Percentiles rank a stretch among this genome's conserved stretches.
Conservation (phyloP, 2,329 filamentous ascomycete species). For the Dactylellina cionopaga region DNA sequence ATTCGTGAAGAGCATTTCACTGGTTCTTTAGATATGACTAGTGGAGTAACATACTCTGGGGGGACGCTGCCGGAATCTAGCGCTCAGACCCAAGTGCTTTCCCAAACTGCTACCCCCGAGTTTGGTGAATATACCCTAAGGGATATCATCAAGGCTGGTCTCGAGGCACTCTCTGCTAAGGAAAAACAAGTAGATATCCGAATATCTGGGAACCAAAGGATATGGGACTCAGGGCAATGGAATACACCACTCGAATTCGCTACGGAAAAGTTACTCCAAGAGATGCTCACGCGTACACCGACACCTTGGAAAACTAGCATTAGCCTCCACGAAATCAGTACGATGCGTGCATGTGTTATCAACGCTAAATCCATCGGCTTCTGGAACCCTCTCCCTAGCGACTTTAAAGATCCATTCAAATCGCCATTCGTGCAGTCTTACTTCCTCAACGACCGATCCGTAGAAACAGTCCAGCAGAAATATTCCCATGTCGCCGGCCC, state of each 20-base stretch:
- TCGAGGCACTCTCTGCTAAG: conserved; percentile 27
- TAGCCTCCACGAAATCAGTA: conserved; percentile 5
- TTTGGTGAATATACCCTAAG: neutral
- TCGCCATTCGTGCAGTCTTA: conserved; percentile 46
- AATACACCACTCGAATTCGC: conserved; percentile 3
- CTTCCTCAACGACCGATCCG: conserved; percentile 26
- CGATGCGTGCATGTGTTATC: conserved; percentile 17
- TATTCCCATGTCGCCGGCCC: neutral
- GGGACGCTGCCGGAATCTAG: no score
- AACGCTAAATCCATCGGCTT: conserved; percentile 37
- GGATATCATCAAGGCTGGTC: conserved; percentile 32
- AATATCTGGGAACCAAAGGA: conserved; percentile 1
- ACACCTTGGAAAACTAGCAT: conserved; percentile 14
- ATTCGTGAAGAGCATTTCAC: neutral
- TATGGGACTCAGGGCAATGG: neutral
- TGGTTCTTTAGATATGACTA: neutral
- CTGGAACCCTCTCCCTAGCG: conserved; percentile 20
- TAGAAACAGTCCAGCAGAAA: conserved; percentile 31
- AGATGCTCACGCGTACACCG: conserved; percentile 9
- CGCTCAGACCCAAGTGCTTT: neutral
- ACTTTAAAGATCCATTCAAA: conserved; percentile 47
- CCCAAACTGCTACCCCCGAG: neutral
- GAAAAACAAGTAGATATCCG: conserved; percentile 13
- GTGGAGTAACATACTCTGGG: no score
- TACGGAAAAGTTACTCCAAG: conserved; percentile 1